Conservation (phyloP, 495 filamentous ascomycete species). For the Hyphodiscus hymeniophilus region DNA sequence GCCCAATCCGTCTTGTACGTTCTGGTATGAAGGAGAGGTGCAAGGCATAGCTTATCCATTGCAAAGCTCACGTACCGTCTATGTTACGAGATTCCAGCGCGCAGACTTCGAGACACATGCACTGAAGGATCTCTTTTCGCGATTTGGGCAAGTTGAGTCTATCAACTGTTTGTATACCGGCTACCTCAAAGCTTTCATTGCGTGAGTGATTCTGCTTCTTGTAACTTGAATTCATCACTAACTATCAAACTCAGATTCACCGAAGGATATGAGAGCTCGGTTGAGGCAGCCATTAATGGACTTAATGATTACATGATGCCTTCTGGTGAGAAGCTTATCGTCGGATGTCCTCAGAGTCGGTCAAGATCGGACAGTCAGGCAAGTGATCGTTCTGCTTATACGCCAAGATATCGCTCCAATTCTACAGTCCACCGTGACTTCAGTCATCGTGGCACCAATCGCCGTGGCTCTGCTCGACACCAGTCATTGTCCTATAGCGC, state of each 20-base stretch:
- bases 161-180: slow-evolving; percentile 5
- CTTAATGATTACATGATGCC: neutral
- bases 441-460: neutral
- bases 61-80: slow-evolving; percentile 1
- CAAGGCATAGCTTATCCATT: neutral
- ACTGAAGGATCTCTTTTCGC: slow-evolving; percentile 8
- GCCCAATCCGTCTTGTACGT: neutral
- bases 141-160: slow-evolving; percentile 9
- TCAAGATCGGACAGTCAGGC: neutral
- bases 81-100: neutral
- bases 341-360: neutral
- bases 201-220: slow-evolving; percentile 4
- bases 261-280: slow-evolving; percentile 1
- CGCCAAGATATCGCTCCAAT: neutral
- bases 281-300: slow-evolving; percentile 1
- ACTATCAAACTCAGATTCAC: slow-evolving; percentile 4
- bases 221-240: neutral
- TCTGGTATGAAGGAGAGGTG: neutral
- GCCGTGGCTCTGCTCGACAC: neutral
- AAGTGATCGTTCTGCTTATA: neutral
- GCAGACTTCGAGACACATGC: slow-evolving; percentile 1
- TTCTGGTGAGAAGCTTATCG: neutral
- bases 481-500: neutral
- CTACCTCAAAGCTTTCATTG: neutral
- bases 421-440: neutral